Percentiles rank a stretch among this genome's conserved stretches.
These are phyloP conservation scores for Irpex sp. DNA, from an alignment of 1,284 basidiomycete genomes.

Conservation along the genomic window DNA sequence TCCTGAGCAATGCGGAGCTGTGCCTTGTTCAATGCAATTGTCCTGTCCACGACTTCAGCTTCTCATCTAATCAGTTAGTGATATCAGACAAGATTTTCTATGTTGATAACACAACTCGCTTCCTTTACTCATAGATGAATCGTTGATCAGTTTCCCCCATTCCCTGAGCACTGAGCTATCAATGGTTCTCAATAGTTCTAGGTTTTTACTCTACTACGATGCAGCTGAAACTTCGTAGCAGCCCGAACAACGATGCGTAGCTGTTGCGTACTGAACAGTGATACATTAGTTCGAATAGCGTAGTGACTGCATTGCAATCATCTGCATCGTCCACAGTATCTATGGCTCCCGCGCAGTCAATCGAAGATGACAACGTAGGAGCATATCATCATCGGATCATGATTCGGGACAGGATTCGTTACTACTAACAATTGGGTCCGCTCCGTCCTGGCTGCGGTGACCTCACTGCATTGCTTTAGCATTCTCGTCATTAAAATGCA, in stretches of 20 bases:
- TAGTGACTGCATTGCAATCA: neutral
- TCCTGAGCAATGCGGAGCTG: neutral
- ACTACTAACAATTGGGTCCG: too few species aligned
- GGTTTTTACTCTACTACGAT: neutral
- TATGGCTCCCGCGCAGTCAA: neutral
- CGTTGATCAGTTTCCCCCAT: neutral
- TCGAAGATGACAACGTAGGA: neutral
- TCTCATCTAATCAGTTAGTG: neutral
- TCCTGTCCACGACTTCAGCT: neutral
- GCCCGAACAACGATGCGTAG: too few species aligned
- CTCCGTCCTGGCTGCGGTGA: too few species aligned
- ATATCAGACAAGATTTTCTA: neutral
- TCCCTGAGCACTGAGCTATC: neutral
- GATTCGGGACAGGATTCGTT: too few species aligned
- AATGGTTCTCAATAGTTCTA: too few species aligned
- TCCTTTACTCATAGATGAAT: neutral
- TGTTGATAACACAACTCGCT: neutral
- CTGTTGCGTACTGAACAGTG: too few species aligned
- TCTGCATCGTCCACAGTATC: neutral
- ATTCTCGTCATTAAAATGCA: too few species aligned
- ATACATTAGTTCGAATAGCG: too few species aligned
- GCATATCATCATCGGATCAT: too few species aligned
- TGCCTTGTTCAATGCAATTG: neutral
- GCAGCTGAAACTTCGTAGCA: too few species aligned
- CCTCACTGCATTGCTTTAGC: too few species aligned